Evolutionary conservation across 495 filamentous ascomycete genomes (phyloP), one percentile per base, ranked within the genome.

Genomic region (Aspergillus sclerotiicarbonarius): DNA sequence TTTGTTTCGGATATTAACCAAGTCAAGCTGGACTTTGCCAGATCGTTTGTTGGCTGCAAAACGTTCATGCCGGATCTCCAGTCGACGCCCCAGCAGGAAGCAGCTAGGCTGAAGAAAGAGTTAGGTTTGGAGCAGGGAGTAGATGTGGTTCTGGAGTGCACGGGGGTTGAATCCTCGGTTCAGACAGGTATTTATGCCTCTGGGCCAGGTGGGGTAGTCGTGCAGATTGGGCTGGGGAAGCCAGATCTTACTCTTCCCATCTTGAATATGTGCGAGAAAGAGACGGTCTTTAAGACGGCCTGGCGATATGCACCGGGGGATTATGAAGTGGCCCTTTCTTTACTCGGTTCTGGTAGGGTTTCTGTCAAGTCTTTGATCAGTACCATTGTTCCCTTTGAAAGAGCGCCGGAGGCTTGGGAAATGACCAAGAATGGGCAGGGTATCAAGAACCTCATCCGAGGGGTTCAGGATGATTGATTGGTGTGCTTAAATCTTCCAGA

Each of bases 191-290:
- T 96, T 55, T 82, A 92, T 74, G 78, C 79, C 13, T 76, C 92
- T 3, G 74, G 86, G 45, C 69, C 77, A 45, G 91, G 91, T 8
- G 92, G 92, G 8, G 85, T 84, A 0, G 93, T 90, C 68, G 88
- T 96, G 1, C 92, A 96, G 75, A 90, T 82, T 53, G 92, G 91
- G 8, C 86, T 95, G 80, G 92, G 91, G 57, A 85, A 86, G 69
- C 63, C 80, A 9, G 84, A 90, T 61, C 89, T 94, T 71, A 81
- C 71, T 15, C 89, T 94, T 71, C 92, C 92, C 30, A 95, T 96
- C 62, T 83, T 89, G 75, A 81, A 84, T n/a, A 77, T 94, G 55
- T 88, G 86, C 57, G 79, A 84, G 32, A 93, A 94, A 73, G 92
- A 96, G 76, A n/a, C n/a, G n/a, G n/a, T n/a, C n/a, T n/a, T n/a